Conservation (phyloP, 2,329 filamentous ascomycete genomes). For the Cercospora citrullina region DNA sequence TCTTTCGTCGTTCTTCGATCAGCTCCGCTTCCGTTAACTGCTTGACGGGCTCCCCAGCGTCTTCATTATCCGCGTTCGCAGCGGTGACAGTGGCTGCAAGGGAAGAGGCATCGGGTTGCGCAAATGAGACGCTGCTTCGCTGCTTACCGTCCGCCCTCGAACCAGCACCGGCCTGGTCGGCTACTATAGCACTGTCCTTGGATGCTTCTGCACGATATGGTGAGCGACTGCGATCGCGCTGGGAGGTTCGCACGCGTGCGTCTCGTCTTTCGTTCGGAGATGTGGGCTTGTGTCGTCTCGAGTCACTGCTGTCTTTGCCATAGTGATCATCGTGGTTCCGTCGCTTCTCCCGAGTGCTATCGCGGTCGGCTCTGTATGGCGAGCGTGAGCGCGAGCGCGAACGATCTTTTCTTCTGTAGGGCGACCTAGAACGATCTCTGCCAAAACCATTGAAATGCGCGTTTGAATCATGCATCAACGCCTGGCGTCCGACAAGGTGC, state of each 20-base stretch:
- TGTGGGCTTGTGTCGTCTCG: slow-evolving; percentile 58
- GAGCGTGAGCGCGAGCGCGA: slow-evolving; percentile 36
- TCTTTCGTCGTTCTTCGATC: slow-evolving; percentile 80
- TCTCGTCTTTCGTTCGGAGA: slow-evolving; percentile 21
- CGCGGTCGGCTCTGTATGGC: slow-evolving; percentile 33
- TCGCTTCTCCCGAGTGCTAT: slow-evolving; percentile 61
- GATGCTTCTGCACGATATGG: slow-evolving; percentile 26
- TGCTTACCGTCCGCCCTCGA: slow-evolving; percentile 12
- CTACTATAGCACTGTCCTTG: slow-evolving; percentile 10
- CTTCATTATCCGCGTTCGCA: slow-evolving; percentile 37
- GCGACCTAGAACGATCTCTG: slow-evolving; percentile 54
- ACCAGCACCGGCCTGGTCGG: slow-evolving; percentile 21
- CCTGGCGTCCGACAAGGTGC: slow-evolving; percentile 22
- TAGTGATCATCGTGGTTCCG: slow-evolving; percentile 62
- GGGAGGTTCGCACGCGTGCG: slow-evolving; percentile 14
- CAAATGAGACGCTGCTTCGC: slow-evolving; percentile 24
- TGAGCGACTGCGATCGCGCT: slow-evolving; percentile 30
- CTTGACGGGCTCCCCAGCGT: slow-evolving; percentile 39
- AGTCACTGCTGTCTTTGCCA: slow-evolving; percentile 54
- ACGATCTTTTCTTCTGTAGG: slow-evolving; percentile 48
- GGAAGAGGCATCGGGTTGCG: slow-evolving; percentile 24
- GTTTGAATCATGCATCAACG: slow-evolving; percentile 26
- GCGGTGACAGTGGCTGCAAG: background rate
- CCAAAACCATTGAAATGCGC: slow-evolving; percentile 37
- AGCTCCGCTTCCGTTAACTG: slow-evolving; percentile 74